Base-by-base conservation (phyloP, 331 rosid species). In the Dryas integrifolia region DNA sequence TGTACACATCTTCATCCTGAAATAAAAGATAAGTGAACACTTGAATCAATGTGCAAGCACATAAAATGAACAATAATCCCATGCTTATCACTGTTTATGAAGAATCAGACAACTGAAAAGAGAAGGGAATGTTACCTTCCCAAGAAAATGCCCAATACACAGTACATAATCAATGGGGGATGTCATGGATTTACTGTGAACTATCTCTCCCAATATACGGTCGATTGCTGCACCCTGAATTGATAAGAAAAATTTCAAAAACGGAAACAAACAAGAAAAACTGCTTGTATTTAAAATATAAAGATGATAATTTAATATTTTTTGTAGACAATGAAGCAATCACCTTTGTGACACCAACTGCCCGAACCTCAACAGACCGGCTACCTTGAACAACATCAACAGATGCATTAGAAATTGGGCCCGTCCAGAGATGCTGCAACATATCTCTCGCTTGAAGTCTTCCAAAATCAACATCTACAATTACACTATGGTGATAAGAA, bases 371-470 rank as follows among this genome's bases (percentile, higher is more conserved):
- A 56, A 92, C 98, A 4, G 99, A 95, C 59, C 94, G 89, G 85
- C 91, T 92, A 3, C 99, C 99, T 83, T 95, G 99, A 80, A 95
- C 92, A 81, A 95, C 98, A 72, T 95, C 99, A 60, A 95, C 90
- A 15, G 96, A 82, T 51, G 99, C 93, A 80, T 94, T 94, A 64
- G 98, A 94, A 80, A 94, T 94, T 65, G 98, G 97, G 63, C 97
- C 98, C 2, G 97, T 94, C 90, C 97, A 94, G 73, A 94, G 96
- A 86, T 94, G 98, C 87, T 94, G 98, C 76, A 94, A 76, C 98
- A 94, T 86, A 72, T 94, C 98, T 85, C 90, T 86, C 21, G 98
- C 98, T 88, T 94, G 98, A 68, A 94, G 86, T 85, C 82, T 86
- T 78, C 98, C 98, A 78, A 94, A 94, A 77, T 94, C 98, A 75